These are phyloP conservation scores for Microcera coccophila DNA, from an alignment of 2,329 filamentous ascomycete genomes.

Conservation along the genomic window DNA sequence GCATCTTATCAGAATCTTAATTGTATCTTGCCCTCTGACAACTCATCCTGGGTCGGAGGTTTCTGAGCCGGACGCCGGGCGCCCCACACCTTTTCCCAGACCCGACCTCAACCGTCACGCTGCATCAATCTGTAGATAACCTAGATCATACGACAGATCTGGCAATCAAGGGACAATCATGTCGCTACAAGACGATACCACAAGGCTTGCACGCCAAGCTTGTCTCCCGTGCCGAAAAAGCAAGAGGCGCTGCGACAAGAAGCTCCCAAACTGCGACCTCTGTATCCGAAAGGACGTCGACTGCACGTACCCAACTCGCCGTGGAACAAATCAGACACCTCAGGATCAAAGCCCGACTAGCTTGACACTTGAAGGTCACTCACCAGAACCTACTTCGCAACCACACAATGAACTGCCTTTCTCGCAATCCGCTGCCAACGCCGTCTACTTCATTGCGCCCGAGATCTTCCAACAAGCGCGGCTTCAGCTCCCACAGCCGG, in stretches of 20 bases:
- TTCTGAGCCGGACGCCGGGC: too few species aligned
- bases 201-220: neutral
- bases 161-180: too few species aligned
- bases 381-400: neutral
- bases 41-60: too few species aligned
- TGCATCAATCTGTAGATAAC: too few species aligned
- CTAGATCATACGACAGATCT: too few species aligned
- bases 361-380: neutral
- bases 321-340: neutral
- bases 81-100: too few species aligned
- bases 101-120: too few species aligned
- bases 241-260: conserved; percentile 9
- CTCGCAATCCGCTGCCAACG: neutral
- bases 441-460: conserved; percentile 8
- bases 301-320: conserved; percentile 3
- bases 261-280: conserved; percentile 4
- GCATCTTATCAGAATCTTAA: too few species aligned
- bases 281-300: conserved; percentile 6
- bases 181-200: neutral
- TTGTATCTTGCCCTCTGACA: too few species aligned
- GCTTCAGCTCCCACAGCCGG: conserved; percentile 2
- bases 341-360: neutral
- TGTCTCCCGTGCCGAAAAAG: conserved; percentile 6
- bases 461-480: conserved; percentile 3
- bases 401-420: neutral